phyloP scores from a whole-genome alignment of 1,284 basidiomycete species.

The Somion occarium region DNA sequence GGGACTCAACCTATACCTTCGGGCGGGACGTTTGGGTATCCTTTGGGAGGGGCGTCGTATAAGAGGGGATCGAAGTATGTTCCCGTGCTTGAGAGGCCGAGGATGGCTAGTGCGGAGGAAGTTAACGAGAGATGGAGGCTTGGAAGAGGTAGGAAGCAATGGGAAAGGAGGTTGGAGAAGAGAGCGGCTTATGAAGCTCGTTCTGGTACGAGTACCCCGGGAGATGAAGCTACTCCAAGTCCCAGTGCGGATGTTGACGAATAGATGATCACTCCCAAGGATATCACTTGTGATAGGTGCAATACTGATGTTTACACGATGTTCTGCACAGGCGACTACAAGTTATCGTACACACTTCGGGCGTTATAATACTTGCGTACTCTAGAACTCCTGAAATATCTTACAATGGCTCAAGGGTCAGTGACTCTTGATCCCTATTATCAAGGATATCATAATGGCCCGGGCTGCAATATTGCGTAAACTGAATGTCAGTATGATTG shows the following conservation, averaged over 20 bases:
- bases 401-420: no score
- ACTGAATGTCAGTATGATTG: not conserved
- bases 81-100: conserved; percentile 59
- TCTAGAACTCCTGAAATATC: no score
- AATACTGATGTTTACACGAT: no score
- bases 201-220: not conserved
- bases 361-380: no score
- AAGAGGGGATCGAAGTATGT: conserved; percentile 60
- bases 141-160: conserved; percentile 42
- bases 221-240: not conserved
- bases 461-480: conserved; percentile 19
- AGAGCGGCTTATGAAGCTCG: not conserved
- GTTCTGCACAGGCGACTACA: no score
- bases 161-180: conserved; percentile 4
- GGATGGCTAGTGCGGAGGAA: conserved; percentile 66
- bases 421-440: not conserved
- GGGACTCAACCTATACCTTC: conserved; percentile 14
- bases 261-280: no score
- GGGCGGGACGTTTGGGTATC: conserved; percentile 20
- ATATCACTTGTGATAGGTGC: no score
- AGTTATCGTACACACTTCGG: no score
- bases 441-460: conserved; percentile 33
- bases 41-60: conserved; percentile 71
- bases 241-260: not conserved
- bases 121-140: conserved; percentile 76